phyloP scores from a whole-genome alignment of 768 basidiomycete genomes.

The Boletus insuetus region DNA sequence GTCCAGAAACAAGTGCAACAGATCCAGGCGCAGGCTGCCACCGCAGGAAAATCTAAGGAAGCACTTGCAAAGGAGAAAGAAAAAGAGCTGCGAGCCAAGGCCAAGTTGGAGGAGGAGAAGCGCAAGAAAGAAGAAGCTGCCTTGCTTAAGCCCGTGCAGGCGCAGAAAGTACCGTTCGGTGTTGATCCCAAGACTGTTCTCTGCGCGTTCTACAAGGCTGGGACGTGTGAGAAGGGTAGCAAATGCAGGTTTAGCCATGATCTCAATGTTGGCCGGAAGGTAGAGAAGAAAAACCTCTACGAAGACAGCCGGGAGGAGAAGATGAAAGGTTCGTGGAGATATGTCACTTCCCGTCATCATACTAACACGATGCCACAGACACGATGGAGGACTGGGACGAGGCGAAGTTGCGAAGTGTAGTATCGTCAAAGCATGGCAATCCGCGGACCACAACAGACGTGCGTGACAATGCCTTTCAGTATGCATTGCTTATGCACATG shows the following conservation, averaged over 20 bases:
- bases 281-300: conserved; percentile 95
- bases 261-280: conserved; percentile 82
- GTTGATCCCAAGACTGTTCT: conserved; percentile 95
- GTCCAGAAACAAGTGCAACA: conserved; percentile 83
- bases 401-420: conserved; percentile 86
- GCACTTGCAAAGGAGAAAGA: conserved; percentile 83
- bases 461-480: conserved; percentile 20
- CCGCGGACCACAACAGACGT: conserved; percentile 92
- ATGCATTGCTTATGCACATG: conserved; percentile 8
- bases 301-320: conserved; percentile 85
- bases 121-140: conserved; percentile 82
- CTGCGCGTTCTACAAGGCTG: conserved; percentile 91
- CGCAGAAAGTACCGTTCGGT: conserved; percentile 89
- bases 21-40: conserved; percentile 73
- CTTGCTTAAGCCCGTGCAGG: conserved; percentile 74
- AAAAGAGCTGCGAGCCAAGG: conserved; percentile 72
- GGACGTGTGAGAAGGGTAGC: conserved; percentile 87
- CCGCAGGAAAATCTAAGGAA: conserved; percentile 78
- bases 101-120: conserved; percentile 78
- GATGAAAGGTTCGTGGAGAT: conserved; percentile 50
- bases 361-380: conserved; percentile 46
- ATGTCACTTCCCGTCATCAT: background rate
- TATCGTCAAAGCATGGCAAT: conserved; percentile 84
- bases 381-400: conserved; percentile 99
- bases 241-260: conserved; percentile 99